These are phyloP conservation scores for Meyerozyma guilliermondii DNA, from an alignment of 1,139 yeast genomes.

Conservation along the genomic window DNA sequence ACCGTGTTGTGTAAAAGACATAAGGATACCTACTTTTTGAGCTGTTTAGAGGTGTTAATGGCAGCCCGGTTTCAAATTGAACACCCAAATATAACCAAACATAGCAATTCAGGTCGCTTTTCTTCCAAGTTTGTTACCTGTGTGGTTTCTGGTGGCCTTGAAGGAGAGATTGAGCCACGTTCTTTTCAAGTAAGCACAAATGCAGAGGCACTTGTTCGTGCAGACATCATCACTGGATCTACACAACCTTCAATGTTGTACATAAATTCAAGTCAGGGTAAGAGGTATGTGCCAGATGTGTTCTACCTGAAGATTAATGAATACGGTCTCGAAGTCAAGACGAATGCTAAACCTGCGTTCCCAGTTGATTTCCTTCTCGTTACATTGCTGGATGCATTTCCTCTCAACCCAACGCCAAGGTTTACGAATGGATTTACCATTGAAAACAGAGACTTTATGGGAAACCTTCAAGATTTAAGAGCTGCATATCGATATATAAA, in stretches of 20 bases:
- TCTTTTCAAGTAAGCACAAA: constrained; percentile 85
- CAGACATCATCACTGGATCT: constrained; percentile 81
- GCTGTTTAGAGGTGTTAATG: constrained; percentile 81
- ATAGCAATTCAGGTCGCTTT: constrained; percentile 61
- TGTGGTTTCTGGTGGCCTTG: constrained; percentile 78
- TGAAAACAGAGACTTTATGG: constrained; percentile 74
- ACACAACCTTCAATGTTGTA: constrained; percentile 88
- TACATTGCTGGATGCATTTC: constrained; percentile 90
- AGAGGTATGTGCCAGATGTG: constrained; percentile 90
- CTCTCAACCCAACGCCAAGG: constrained; percentile 52
- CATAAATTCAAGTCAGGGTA: constrained; percentile 64
- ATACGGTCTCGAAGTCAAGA: constrained; percentile 80
- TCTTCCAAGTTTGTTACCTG: constrained; percentile 93
- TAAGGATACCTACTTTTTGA: constrained; percentile 81
- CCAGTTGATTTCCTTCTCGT: constrained; percentile 92
- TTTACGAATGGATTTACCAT: constrained; percentile 56
- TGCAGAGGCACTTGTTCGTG: constrained; percentile 84
- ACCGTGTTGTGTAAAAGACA: constrained; percentile 90
- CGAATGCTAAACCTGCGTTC: constrained; percentile 90
- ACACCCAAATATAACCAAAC: constrained; percentile 63
- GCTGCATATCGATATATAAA: constrained; percentile 41
- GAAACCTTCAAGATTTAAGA: constrained; percentile 63
- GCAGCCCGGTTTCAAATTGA: constrained; percentile 73
- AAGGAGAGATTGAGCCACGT: constrained; percentile 86
- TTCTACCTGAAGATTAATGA: constrained; percentile 83